Conservation (phyloP, 2,329 filamentous ascomycete genomes). For the Fusarium sp. region DNA sequence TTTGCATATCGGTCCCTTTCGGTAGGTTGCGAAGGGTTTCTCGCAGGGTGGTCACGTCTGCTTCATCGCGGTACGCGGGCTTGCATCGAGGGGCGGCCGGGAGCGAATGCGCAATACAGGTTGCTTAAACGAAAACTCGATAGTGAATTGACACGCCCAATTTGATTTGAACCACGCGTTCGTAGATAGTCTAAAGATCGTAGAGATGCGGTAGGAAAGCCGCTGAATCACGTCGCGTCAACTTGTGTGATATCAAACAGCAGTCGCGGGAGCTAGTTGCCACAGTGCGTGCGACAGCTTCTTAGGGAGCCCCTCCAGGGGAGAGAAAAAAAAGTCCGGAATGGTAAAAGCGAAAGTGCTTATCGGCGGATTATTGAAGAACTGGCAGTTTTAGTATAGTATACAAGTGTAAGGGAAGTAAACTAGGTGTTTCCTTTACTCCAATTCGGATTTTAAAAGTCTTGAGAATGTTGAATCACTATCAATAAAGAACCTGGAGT, state of each 20-base stretch:
- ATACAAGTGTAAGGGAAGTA: not conserved
- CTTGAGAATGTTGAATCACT: not conserved
- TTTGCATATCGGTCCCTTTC: conserved; percentile 47
- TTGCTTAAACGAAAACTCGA: conserved; percentile 1
- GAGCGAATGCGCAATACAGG: not conserved
- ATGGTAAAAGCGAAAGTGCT: not conserved
- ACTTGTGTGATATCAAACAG: conserved; percentile 37
- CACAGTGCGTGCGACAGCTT: conserved; percentile 45
- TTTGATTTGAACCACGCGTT: conserved; percentile 13
- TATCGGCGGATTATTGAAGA: not conserved
- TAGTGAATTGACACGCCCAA: not conserved
- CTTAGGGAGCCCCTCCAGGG: not conserved
- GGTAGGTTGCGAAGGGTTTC: conserved; percentile 37
- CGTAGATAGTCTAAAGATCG: conserved; percentile 8
- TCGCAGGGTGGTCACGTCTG: conserved; percentile 35
- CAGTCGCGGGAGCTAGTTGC: conserved; percentile 42
- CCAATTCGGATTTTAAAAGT: not conserved
- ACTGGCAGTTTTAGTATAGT: not conserved
- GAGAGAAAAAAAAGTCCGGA: not conserved
- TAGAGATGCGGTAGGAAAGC: conserved; percentile 20
- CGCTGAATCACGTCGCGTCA: conserved; percentile 39
- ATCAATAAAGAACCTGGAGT: not conserved
- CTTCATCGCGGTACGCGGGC: conserved; percentile 43
- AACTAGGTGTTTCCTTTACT: not conserved
- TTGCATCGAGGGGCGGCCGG: conserved; percentile 21